These are phyloP conservation scores for Usnea hakonensis DNA, from an alignment of 495 filamentous ascomycete species.

Conservation along the genomic window DNA sequence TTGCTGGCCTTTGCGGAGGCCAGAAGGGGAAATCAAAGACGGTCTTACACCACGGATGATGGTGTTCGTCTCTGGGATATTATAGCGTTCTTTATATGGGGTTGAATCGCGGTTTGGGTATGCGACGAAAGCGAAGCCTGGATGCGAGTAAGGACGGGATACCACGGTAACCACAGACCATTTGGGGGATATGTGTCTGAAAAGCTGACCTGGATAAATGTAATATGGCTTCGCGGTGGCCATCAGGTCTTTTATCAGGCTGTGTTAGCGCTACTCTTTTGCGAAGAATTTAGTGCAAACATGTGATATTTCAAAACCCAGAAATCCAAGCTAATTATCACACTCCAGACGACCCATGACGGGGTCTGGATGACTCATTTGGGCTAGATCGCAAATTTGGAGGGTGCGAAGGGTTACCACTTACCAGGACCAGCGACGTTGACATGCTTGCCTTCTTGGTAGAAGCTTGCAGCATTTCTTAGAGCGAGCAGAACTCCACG, in stretches of 20 bases:
- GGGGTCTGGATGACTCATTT: not conserved
- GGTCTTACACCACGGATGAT: conserved; percentile 51
- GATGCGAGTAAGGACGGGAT: conserved; percentile 32
- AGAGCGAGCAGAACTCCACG: conserved; percentile 84
- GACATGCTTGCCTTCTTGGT: conserved; percentile 66
- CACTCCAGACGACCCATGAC: not conserved
- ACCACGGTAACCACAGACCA: not conserved
- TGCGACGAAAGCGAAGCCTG: conserved; percentile 80
- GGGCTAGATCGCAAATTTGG: not conserved
- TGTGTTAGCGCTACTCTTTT: not conserved
- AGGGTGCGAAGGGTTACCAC: not conserved
- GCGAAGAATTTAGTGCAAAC: not conserved
- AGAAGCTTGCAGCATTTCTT: conserved; percentile 78
- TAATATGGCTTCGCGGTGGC: conserved; percentile 72
- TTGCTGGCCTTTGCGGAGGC: not conserved
- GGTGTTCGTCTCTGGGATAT: conserved; percentile 38
- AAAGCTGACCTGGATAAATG: not conserved
- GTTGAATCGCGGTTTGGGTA: conserved; percentile 92
- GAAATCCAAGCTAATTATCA: not conserved
- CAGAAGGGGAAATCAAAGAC: conserved; percentile 17
- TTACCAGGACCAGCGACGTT: conserved; percentile 39
- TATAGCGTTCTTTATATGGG: conserved; percentile 78
- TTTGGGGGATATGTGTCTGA: not conserved
- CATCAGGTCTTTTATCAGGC: conserved; percentile 59
- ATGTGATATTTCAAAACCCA: not conserved